These are phyloP conservation scores for Boletus rubroflammeus DNA, from an alignment of 768 basidiomycete genomes.

Conservation along the genomic window DNA sequence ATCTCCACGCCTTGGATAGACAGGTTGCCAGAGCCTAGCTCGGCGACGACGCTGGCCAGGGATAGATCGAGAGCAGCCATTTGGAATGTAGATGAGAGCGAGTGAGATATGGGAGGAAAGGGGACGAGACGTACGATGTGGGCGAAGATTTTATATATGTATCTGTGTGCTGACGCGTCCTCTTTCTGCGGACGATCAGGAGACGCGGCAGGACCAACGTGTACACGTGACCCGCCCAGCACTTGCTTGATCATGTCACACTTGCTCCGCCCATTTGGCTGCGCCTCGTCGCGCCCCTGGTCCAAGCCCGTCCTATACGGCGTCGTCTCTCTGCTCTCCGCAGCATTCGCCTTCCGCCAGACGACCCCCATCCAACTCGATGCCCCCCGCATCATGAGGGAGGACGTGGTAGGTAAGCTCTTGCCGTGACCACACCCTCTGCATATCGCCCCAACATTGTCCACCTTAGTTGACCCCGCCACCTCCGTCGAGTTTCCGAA, in stretches of 20 bases:
- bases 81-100: slow-evolving; percentile 17
- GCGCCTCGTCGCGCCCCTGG: slow-evolving; percentile 7
- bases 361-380: slow-evolving; percentile 43
- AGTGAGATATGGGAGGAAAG: slow-evolving; percentile 10
- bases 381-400: slow-evolving; percentile 25
- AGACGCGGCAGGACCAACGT: background rate
- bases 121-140: slow-evolving; percentile 27
- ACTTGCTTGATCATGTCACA: slow-evolving; percentile 10
- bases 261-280: background rate
- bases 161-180: slow-evolving; percentile 30
- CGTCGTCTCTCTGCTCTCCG: slow-evolving; percentile 32
- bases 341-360: slow-evolving; percentile 27
- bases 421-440: too few species aligned
- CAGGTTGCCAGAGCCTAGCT: slow-evolving; percentile 22
- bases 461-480: slow-evolving; percentile 59
- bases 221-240: slow-evolving; percentile 11
- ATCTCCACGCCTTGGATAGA: slow-evolving; percentile 34
- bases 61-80: slow-evolving; percentile 24
- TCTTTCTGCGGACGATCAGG: slow-evolving; percentile 2
- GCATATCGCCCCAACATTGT: background rate
- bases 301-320: slow-evolving; percentile 31
- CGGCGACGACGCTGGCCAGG: slow-evolving; percentile 23
- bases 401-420: slow-evolving; percentile 24
- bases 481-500: slow-evolving; percentile 74
- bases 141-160: slow-evolving; percentile 11